Evolutionary conservation across 768 basidiomycete genomes (phyloP).

Genomic region (Hortiboletus campestris): DNA sequence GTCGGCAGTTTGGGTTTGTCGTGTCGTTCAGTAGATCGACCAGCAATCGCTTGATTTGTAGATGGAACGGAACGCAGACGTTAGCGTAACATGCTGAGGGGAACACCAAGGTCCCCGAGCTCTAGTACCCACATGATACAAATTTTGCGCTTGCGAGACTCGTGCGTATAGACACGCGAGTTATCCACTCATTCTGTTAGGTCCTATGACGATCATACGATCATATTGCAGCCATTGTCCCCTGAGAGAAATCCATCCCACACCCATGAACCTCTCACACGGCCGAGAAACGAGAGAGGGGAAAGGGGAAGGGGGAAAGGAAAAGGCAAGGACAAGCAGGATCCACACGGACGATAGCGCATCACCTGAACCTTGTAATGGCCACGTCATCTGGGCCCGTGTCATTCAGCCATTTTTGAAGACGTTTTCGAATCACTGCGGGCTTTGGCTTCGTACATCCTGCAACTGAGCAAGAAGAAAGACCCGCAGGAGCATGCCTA

Average conservation of each 20-base stretch:
- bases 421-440: constrained; percentile 54
- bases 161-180: constrained; percentile 57
- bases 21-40: too few relatives aligned
- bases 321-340: constrained; percentile 35
- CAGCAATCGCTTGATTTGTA: too few relatives aligned
- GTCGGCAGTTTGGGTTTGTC: too few relatives aligned
- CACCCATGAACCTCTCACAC: not conserved
- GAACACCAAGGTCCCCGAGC: too few relatives aligned
- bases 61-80: too few relatives aligned
- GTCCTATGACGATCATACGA: constrained; percentile 72
- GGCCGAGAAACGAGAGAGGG: constrained; percentile 13
- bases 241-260: not conserved
- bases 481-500: constrained; percentile 18
- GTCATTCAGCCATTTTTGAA: constrained; percentile 72
- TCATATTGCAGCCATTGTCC: constrained; percentile 40
- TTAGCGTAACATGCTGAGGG: too few relatives aligned
- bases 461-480: constrained; percentile 37
- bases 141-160: constrained; percentile 59
- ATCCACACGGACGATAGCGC: constrained; percentile 20
- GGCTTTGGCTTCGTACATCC: constrained; percentile 46
- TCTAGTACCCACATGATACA: too few relatives aligned
- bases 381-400: constrained; percentile 67
- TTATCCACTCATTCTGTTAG: constrained; percentile 75
- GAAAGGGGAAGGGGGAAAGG: constrained; percentile 10
- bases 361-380: constrained; percentile 2